These are phyloP conservation scores for Xylaria longipes DNA, from an alignment of 495 filamentous ascomycete genomes.

Conservation along the genomic window DNA sequence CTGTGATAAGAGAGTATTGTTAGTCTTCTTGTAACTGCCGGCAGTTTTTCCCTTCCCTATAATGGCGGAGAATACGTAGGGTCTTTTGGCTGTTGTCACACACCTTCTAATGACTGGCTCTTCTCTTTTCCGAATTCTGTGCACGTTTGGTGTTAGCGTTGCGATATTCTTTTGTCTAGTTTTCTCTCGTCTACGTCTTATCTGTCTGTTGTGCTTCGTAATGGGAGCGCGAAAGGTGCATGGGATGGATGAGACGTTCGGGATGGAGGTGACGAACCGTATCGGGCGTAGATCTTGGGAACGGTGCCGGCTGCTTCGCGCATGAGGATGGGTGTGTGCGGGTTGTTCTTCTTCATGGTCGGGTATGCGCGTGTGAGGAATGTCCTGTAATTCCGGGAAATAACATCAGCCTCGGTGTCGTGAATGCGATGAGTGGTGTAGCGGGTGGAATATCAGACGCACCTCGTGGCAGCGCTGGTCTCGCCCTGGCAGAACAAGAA, in stretches of 20 bases:
- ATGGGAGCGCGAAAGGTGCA: neutral
- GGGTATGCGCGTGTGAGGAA: slow-evolving; percentile 94
- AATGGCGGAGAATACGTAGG: neutral
- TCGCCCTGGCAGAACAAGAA: slow-evolving; percentile 96
- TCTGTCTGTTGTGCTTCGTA: neutral
- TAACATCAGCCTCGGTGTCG: neutral
- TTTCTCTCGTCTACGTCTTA: neutral
- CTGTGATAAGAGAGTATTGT: slow-evolving; percentile 56
- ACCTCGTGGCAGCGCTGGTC: slow-evolving; percentile 86
- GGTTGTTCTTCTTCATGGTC: slow-evolving; percentile 99
- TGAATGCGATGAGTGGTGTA: neutral
- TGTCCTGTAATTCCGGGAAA: slow-evolving; percentile 58
- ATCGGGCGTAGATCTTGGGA: slow-evolving; percentile 90
- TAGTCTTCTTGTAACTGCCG: neutral
- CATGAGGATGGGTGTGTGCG: slow-evolving; percentile 89
- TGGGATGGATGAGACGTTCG: neutral
- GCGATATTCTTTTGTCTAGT: neutral
- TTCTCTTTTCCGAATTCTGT: slow-evolving; percentile 89
- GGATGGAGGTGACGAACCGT: slow-evolving; percentile 65
- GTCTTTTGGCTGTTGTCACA: neutral
- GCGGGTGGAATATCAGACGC: slow-evolving; percentile 34
- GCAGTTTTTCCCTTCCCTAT: neutral
- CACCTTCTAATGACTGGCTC: slow-evolving; percentile 80
- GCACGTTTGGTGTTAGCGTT: neutral
- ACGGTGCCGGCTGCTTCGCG: slow-evolving; percentile 84